Evolutionary conservation across 768 basidiomycete genomes (phyloP).

Genomic region (Clathrus columnatus): DNA sequence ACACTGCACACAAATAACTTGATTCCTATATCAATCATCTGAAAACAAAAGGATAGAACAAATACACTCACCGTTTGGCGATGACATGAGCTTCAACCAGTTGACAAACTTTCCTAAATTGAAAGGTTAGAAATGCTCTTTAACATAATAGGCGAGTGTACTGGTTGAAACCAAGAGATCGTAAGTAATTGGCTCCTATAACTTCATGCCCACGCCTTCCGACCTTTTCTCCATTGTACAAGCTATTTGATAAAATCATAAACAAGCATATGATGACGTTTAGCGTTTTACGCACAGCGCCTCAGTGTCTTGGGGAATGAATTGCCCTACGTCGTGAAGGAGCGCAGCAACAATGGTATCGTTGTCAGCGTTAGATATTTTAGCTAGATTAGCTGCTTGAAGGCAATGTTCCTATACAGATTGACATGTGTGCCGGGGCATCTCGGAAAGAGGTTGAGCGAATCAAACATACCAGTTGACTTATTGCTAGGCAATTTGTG

Average conservation of each 20-base stretch:
- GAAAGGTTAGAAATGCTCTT: not conserved
- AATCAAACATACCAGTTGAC: slow-evolving; percentile 1
- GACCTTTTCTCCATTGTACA: slow-evolving; percentile 2
- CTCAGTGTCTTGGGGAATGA: slow-evolving; percentile 7
- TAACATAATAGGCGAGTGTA: not conserved
- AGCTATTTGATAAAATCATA: not conserved
- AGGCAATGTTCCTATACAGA: slow-evolving; percentile 12
- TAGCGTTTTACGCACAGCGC: slow-evolving; percentile 4
- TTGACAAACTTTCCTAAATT: slow-evolving; percentile 7
- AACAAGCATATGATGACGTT: not conserved
- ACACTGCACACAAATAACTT: slow-evolving; percentile 5
- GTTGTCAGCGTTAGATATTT: slow-evolving; percentile 5
- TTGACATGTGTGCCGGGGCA: not conserved
- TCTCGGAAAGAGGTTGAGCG: not conserved
- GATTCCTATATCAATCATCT: not conserved
- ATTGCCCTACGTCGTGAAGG: slow-evolving; percentile 13
- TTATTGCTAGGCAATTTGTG: not conserved
- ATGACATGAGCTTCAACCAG: slow-evolving; percentile 12
- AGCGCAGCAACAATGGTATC: slow-evolving; percentile 13
- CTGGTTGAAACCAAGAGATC: slow-evolving; percentile 9
- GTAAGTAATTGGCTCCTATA: slow-evolving; percentile 9
- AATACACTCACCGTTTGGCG: slow-evolving; percentile 8
- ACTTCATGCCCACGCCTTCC: slow-evolving; percentile 11
- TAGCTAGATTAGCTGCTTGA: slow-evolving; percentile 11
- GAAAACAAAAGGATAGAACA: not conserved